Base-by-base conservation (phyloP, 768 basidiomycete genomes). In the Pleurotus citrinopileatus region DNA sequence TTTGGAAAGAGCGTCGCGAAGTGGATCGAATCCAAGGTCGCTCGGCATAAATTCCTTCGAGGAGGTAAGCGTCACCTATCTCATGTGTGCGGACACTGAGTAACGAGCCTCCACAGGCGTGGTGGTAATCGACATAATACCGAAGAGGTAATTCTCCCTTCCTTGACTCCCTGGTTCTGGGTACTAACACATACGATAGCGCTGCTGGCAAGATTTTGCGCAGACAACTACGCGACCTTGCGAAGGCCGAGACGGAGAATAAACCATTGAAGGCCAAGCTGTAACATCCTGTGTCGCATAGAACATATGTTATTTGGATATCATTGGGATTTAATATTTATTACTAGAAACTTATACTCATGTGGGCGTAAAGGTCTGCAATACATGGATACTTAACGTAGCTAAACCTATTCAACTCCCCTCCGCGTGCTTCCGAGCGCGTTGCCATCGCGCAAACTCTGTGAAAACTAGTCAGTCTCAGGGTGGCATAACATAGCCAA, bases 151-250 rank as follows among this genome's bases (percentile, higher is more conserved):
- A 46, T 70, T 55, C 7, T n/a, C 3, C 17, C 4, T 46, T 48
- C 13, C 32, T 1, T 28, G 20, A 15, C 43, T 10, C 29, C 36
- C 23, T 53, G 37, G 4, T 17, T 36, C 19, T 3, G 37, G 26
- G 42, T 56, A 36, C 2, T 42, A 57, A 17, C 55, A 8, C 22
- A 34, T 48, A 6, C 53, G 46, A 20, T 56, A 93, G 91, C 60
- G 84, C 91, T 27, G 81, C 91, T 51, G 94, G 94, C 2, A 95
- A 96, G 70, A 97, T 97, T 61, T 68, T 95, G 27, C 78, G 92
- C 42, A 80, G 89, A 22, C 81, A 92, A 58, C 72, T 95, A 38
- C 78, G 90, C 9, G 88, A 86, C 3, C 68, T 74, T 42, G 88
- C 86, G 0, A 84, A 84, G 63, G 67, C 72, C 40, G 88, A 91